Evolutionary conservation across 495 filamentous ascomycete genomes (phyloP).

Genomic region (Penicillium dipodomyicola): DNA sequence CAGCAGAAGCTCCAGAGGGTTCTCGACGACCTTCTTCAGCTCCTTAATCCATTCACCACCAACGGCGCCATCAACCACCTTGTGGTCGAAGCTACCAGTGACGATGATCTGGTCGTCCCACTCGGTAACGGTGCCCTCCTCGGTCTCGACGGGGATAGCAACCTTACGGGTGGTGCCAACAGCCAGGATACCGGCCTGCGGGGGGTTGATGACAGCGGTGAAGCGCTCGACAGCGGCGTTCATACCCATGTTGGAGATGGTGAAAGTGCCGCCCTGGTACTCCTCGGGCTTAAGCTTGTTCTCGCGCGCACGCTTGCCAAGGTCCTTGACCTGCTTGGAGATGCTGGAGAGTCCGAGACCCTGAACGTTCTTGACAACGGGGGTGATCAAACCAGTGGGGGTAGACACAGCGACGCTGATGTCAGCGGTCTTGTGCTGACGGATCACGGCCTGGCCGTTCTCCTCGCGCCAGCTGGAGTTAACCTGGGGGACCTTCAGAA

Average conservation of each 20-base stretch:
- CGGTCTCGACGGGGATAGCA: constrained; percentile 77
- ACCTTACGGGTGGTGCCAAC: constrained; percentile 95
- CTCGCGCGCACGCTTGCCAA: constrained; percentile 91
- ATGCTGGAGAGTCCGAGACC: constrained; percentile 81
- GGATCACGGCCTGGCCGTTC: constrained; percentile 74
- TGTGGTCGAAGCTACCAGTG: constrained; percentile 96
- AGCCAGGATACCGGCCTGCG: constrained; percentile 92
- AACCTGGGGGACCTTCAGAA: constrained; percentile 88
- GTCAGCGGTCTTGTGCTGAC: constrained; percentile 87
- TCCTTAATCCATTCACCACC: constrained; percentile 96
- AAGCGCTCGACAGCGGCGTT: constrained; percentile 94
- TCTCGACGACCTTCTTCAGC: constrained; percentile 96
- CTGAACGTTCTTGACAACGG: constrained; percentile 87
- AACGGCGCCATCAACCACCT: constrained; percentile 89
- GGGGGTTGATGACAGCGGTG: constrained; percentile 99
- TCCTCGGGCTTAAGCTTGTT: constrained; percentile 99
- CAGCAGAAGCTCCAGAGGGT: constrained; percentile 89
- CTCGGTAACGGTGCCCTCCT: constrained; percentile 77
- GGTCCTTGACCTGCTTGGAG: constrained; percentile 85
- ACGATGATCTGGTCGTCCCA: constrained; percentile 98
- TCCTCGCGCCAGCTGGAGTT: constrained; percentile 90
- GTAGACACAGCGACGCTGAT: constrained; percentile 94
- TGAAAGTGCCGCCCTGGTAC: constrained; percentile 98
- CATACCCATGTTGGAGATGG: constrained; percentile 99
- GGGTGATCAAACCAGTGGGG: constrained; percentile 92